These are phyloP conservation scores for Neopestalotiopsis sp. DNA, from an alignment of 2,329 filamentous ascomycete genomes.

Conservation along the genomic window DNA sequence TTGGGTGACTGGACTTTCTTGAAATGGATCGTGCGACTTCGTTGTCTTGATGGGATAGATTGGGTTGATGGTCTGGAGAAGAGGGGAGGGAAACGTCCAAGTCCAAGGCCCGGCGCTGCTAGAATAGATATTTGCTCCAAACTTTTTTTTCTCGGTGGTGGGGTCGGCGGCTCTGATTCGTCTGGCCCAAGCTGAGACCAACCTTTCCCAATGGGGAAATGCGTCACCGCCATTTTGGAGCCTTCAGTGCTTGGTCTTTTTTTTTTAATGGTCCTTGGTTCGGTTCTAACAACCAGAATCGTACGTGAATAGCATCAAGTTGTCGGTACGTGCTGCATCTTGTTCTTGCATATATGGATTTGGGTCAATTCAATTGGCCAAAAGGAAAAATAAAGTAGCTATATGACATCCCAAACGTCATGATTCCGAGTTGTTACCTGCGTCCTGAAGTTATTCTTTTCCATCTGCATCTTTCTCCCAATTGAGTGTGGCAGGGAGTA, in stretches of 20 bases:
- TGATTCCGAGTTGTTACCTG: too few species aligned
- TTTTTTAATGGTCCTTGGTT: not conserved
- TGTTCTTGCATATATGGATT: too few species aligned
- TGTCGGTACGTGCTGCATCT: not conserved
- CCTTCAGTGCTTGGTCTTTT: not conserved
- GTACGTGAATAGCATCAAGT: not conserved
- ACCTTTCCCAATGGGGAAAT: constrained; percentile 17
- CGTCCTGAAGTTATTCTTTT: too few species aligned
- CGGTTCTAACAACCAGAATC: not conserved
- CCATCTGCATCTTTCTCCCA: too few species aligned
- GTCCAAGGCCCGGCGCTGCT: constrained; percentile 33
- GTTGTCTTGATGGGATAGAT: constrained; percentile 59
- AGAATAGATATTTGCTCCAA: constrained; percentile 27
- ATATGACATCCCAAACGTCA: too few species aligned
- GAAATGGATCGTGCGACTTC: constrained; percentile 62
- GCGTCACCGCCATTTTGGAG: constrained; percentile 21
- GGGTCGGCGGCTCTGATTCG: constrained; percentile 33
- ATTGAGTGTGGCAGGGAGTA: too few species aligned
- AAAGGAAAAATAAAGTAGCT: too few species aligned
- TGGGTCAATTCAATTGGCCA: too few species aligned
- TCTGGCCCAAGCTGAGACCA: constrained; percentile 15
- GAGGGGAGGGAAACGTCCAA: constrained; percentile 33
- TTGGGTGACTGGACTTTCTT: constrained; percentile 30
- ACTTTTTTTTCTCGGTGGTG: constrained; percentile 33
- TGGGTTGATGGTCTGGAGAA: constrained; percentile 39